These are phyloP conservation scores for Cyclotella atomus DNA, from an alignment of 108 stramenopile genomes.

Conservation along the genomic window DNA sequence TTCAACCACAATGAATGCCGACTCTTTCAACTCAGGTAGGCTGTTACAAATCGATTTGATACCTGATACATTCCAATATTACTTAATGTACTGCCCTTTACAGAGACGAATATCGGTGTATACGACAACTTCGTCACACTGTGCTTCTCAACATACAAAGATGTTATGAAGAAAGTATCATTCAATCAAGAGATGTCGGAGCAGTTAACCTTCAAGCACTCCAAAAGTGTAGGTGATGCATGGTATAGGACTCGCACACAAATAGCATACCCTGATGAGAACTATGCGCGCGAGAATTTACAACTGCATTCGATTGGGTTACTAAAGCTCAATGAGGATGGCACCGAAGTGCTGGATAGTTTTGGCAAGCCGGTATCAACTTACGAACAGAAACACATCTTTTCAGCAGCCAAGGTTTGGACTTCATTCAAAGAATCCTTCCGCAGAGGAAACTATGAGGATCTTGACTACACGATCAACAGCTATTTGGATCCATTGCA, in stretches of 20 bases:
- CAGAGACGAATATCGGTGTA: slow-evolving; percentile 36
- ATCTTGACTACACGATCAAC: slow-evolving; percentile 15
- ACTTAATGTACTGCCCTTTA: neutral
- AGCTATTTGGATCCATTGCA: slow-evolving; percentile 54
- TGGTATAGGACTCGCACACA: slow-evolving; percentile 2
- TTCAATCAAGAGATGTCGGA: slow-evolving; percentile 42
- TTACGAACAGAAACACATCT: slow-evolving; percentile 59
- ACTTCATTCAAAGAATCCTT: slow-evolving; percentile 46
- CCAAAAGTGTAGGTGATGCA: slow-evolving; percentile 5
- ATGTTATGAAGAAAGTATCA: slow-evolving; percentile 45
- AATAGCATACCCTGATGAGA: slow-evolving; percentile 52
- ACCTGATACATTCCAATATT: neutral
- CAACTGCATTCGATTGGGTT: slow-evolving; percentile 68
- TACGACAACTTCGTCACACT: slow-evolving; percentile 54
- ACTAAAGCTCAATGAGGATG: slow-evolving; percentile 48
- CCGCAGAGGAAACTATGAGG: slow-evolving; percentile 48
- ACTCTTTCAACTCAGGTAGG: slow-evolving; percentile 18
- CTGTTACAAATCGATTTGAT: neutral
- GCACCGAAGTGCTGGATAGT: slow-evolving; percentile 37
- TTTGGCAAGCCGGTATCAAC: slow-evolving; percentile 43
- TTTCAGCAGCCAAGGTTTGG: slow-evolving; percentile 51
- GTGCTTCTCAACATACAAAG: slow-evolving; percentile 44
- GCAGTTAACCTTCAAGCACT: slow-evolving; percentile 24
- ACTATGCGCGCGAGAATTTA: slow-evolving; percentile 64
- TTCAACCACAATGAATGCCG: slow-evolving; percentile 5